phyloP scores from a whole-genome alignment of 2,329 filamentous ascomycete genomes.

The Sphaerulina musiva region DNA sequence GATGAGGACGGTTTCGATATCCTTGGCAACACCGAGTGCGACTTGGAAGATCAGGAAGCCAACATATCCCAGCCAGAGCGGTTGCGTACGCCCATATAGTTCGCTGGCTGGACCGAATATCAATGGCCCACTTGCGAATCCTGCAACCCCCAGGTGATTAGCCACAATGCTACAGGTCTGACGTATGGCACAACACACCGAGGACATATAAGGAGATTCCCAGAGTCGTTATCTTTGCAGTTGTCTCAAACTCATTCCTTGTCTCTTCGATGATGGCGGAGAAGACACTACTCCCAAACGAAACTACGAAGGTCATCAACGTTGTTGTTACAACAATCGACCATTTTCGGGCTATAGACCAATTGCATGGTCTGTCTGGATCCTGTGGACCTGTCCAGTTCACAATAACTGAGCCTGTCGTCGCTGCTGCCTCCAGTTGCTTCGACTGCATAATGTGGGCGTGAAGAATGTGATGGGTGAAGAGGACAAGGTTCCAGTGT shows the following conservation, averaged over 20 bases:
- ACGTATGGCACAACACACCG: slow-evolving; percentile 1
- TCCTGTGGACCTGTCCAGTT: slow-evolving; percentile 2
- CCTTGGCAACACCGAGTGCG: slow-evolving; percentile 48
- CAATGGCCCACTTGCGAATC: slow-evolving; percentile 3
- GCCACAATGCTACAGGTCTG: not conserved
- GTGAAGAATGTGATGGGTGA: not conserved
- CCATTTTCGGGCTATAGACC: slow-evolving; percentile 7
- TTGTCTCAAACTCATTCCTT: slow-evolving; percentile 40
- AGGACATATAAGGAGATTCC: slow-evolving; percentile 47
- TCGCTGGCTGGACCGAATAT: slow-evolving; percentile 44
- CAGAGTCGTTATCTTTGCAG: slow-evolving; percentile 43
- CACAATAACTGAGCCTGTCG: not conserved
- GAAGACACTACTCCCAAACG: slow-evolving; percentile 35
- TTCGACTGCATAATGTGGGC: not conserved
- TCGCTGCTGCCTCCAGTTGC: not conserved
- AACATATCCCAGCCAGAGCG: slow-evolving; percentile 46
- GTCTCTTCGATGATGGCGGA: slow-evolving; percentile 40
- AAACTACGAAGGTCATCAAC: slow-evolving; percentile 12
- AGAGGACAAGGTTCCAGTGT: not conserved
- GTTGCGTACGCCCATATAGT: slow-evolving; percentile 45
- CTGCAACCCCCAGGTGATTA: not conserved
- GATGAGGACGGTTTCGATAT: slow-evolving; percentile 49
- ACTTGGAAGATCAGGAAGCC: slow-evolving; percentile 50
- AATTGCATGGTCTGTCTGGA: slow-evolving; percentile 4
- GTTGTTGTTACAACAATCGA: slow-evolving; percentile 9